These are phyloP conservation scores for Camellia oleifera DNA, from an alignment of 179 eudicot species.

Conservation along the genomic window DNA sequence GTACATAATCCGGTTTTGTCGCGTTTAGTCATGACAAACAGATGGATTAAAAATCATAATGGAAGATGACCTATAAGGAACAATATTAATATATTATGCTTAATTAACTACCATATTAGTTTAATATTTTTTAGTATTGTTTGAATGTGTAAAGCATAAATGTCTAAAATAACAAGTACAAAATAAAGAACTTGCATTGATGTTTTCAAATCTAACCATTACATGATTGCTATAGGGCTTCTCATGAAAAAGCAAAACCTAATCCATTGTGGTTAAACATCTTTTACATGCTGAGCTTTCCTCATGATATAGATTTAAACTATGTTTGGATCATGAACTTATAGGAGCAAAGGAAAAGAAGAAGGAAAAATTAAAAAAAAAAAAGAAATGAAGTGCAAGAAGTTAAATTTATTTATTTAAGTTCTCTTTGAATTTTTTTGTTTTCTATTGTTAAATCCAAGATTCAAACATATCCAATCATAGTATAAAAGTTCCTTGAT, in stretches of 20 bases:
- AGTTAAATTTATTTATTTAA: too few relatives aligned
- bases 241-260: conserved; percentile 7
- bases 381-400: too few relatives aligned
- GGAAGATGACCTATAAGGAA: conserved; percentile 11
- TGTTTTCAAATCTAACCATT: neutral
- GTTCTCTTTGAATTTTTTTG: too few relatives aligned
- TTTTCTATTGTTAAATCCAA: too few relatives aligned
- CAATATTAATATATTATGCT: neutral
- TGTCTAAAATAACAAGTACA: neutral
- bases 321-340: too few relatives aligned
- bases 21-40: conserved; percentile 1
- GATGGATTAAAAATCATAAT: neutral
- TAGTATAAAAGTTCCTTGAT: neutral
- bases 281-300: neutral
- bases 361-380: too few relatives aligned
- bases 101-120: neutral
- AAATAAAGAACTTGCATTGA: neutral
- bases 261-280: conserved; percentile 6
- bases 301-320: neutral
- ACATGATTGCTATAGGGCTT: neutral
- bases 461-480: too few relatives aligned
- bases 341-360: too few relatives aligned
- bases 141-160: neutral
- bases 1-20: conserved; percentile 3
- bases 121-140: neutral